A percentile compares a stretch with the other conserved stretches of the same genome.
phyloP scores from a whole-genome alignment of 2,329 filamentous ascomycete genomes.

The Monascus ruber region DNA sequence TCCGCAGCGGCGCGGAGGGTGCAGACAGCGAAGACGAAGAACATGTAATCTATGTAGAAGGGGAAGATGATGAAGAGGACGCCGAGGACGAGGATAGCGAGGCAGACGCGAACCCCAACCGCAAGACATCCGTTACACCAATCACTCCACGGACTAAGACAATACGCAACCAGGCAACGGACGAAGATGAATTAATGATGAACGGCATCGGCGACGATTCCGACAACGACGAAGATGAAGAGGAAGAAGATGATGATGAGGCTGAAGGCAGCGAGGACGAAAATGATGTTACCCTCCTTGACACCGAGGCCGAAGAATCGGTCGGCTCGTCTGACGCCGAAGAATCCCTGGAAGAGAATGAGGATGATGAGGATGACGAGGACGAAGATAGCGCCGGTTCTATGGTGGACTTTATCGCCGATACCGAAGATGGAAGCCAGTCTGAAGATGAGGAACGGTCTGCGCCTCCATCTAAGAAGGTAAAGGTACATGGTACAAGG shows the following conservation, averaged over 20 bases:
- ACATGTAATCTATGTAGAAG: conserved; percentile 79
- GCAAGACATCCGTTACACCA: conserved; percentile 8
- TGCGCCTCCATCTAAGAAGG: conserved; percentile 25
- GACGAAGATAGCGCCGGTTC: conserved; percentile 48
- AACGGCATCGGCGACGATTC: conserved; percentile 24
- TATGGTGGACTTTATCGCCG: conserved; percentile 36
- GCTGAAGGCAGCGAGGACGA: conserved; percentile 34
- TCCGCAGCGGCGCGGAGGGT: conserved; percentile 42
- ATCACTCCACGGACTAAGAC: conserved; percentile 21
- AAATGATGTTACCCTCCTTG: conserved; percentile 32
- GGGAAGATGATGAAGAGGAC: conserved; percentile 50
- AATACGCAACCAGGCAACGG: conserved; percentile 27
- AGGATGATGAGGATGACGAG: conserved; percentile 52
- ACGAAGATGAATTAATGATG: conserved; percentile 33
- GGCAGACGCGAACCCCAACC: conserved; percentile 10
- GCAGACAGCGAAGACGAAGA: conserved; percentile 49
- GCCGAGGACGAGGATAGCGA: conserved; percentile 22
- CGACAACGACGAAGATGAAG: conserved; percentile 34
- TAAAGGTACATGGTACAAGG: conserved; percentile 15
- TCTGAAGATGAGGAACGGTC: conserved; percentile 12
- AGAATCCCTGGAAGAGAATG: conserved; percentile 47
- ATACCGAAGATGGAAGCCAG: conserved; percentile 34
- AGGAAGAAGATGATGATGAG: conserved; percentile 48
- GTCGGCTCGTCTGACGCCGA: conserved; percentile 33
- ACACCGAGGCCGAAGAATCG: conserved; percentile 34